Evolutionary conservation across 805 yeast species (phyloP).

Genomic region (Metschnikowia anglica): DNA sequence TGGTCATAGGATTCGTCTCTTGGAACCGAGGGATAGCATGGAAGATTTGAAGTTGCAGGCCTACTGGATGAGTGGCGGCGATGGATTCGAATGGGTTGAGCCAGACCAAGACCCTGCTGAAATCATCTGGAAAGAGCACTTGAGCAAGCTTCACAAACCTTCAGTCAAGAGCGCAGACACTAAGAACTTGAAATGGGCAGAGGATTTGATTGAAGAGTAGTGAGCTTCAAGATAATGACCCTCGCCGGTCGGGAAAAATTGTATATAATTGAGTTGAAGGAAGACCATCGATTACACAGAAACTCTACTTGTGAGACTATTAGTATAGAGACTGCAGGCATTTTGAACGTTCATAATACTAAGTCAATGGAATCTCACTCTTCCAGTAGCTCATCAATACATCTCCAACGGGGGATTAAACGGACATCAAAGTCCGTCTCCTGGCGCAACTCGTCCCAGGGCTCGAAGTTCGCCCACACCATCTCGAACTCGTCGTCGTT

Average conservation of each 20-base stretch:
- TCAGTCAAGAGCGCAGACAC: slow-evolving; percentile 16
- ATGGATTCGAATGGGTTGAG: slow-evolving; percentile 26
- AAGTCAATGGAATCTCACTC: slow-evolving; percentile 1
- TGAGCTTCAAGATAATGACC: too few relatives aligned
- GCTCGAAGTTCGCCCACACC: slow-evolving; percentile 45
- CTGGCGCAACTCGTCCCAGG: slow-evolving; percentile 43
- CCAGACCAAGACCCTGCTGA: slow-evolving; percentile 38
- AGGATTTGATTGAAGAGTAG: slow-evolving; percentile 20
- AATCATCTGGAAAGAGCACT: slow-evolving; percentile 39
- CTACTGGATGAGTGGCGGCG: slow-evolving; percentile 72
- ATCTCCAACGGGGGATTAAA: slow-evolving; percentile 32
- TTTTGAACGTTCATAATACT: too few relatives aligned
- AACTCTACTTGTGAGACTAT: too few relatives aligned
- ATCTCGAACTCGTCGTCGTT: slow-evolving; percentile 43
- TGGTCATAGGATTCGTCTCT: slow-evolving; percentile 39
- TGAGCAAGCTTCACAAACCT: slow-evolving; percentile 24
- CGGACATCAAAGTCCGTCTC: slow-evolving; percentile 42
- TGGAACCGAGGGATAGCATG: slow-evolving; percentile 44
- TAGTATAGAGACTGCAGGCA: too few relatives aligned
- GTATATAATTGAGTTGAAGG: too few relatives aligned
- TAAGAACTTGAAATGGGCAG: slow-evolving; percentile 40
- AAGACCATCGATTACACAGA: too few relatives aligned
- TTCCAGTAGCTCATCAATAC: slow-evolving; percentile 3
- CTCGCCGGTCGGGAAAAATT: too few relatives aligned
- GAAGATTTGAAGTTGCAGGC: slow-evolving; percentile 72